These are phyloP conservation scores for Trypanosoma grayi DNA, from an alignment of 208 protist species.

Conservation along the genomic window DNA sequence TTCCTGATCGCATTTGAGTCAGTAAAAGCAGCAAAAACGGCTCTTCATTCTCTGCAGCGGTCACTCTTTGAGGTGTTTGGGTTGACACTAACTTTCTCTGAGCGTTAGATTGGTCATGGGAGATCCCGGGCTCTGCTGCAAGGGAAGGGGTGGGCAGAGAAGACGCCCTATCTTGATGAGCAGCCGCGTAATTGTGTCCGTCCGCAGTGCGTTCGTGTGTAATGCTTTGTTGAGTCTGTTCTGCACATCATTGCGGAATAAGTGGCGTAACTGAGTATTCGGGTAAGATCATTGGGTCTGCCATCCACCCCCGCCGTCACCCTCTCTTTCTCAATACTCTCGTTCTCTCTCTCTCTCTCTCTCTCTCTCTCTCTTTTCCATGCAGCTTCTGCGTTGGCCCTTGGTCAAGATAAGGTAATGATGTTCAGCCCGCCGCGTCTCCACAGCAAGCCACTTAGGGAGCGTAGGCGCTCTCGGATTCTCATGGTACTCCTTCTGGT, in stretches of 20 bases:
- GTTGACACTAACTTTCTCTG: constrained; percentile 29
- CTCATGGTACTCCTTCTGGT: background rate
- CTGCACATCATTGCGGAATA: too few species aligned
- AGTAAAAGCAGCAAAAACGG: constrained; percentile 30
- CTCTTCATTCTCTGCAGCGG: constrained; percentile 62
- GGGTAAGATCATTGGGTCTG: too few species aligned
- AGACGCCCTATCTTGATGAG: background rate
- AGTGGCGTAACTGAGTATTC: too few species aligned
- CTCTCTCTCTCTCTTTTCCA: constrained; percentile 9
- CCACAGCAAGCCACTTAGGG: too few species aligned
- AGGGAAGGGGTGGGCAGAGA: background rate
- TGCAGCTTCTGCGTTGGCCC: too few species aligned
- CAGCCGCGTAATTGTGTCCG: background rate
- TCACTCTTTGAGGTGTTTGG: constrained; percentile 58
- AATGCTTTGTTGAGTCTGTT: too few species aligned
- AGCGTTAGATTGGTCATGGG: background rate
- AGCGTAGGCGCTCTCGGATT: background rate
- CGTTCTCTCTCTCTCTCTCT: background rate
- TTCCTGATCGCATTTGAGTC: constrained; percentile 50
- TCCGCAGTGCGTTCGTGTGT: too few species aligned
- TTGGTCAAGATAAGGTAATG: too few species aligned
- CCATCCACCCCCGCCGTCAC: too few species aligned
- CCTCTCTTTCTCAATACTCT: background rate
- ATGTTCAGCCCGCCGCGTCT: too few species aligned
- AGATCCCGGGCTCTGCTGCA: background rate